Base-by-base conservation (phyloP, 495 filamentous ascomycete species). In the Mycothermus thermophilus region DNA sequence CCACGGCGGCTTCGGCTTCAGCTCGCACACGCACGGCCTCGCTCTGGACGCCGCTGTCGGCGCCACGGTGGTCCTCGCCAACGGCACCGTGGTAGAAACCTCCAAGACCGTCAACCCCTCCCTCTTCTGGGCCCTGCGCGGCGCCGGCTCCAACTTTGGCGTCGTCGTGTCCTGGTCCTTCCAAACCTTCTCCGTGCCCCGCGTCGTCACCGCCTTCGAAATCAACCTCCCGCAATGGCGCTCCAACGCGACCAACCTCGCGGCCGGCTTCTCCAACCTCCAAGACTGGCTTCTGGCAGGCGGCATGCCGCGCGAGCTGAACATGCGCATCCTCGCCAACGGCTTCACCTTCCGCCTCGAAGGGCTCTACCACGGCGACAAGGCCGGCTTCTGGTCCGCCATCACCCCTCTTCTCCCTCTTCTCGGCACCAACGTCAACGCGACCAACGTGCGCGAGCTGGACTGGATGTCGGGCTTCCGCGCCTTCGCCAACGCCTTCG, bases 1-100 rank as follows among this genome's bases (percentile, higher is more conserved):
- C 1, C 63, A 67, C 39, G 60, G 63, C 8, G 63, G 62, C 1
- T 63, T 57, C 30, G 62, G 63, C 19, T 52, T 64, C 48, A 62
- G 58, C 47, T 64, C 62, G 1, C 61, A 65, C 31, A 57, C 58
- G 3, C 42, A 59, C 31, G 63, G 63, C 10, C 37, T 66, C 6
- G 58, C 61, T 2, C 32, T 63, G n/a, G 63, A 67, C 44, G 62
- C 54, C 54, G 57, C 64, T 9, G 40, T 50, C 11, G 55, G 55
- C 16, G 50, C 55, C 27, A 60, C 55, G 11, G 54, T 67, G 13
- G 55, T 63, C 5, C 48, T 64, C 2, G 63, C 63, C 39, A 63
- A 67, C 38, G 47, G 44, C 12, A 50, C 54, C 6, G 48, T 64
- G 1, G 49, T 66, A 8, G 43, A 55, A 13, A 21, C 48, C 9